Percentiles rank a stretch among this genome's conserved stretches.
These are phyloP conservation scores for Cordyceps farinosa DNA, from an alignment of 2,329 filamentous ascomycete species.

Conservation along the genomic window DNA sequence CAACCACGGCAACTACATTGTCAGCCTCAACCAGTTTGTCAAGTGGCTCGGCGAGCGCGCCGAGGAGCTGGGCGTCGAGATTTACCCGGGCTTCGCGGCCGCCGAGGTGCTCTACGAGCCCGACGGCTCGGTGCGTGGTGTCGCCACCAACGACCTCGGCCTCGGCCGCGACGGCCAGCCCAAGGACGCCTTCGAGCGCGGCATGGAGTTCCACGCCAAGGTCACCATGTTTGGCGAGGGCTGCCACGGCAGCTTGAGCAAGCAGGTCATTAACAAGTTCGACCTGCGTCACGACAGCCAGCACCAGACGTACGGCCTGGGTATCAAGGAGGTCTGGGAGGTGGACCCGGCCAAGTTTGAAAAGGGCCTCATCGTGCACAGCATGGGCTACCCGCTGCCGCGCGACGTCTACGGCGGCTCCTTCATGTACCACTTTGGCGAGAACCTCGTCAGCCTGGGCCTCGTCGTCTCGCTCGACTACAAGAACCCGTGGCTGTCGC, in stretches of 20 bases:
- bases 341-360: conserved; percentile 88
- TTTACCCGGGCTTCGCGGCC: conserved; percentile 94
- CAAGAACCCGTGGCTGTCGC: conserved; percentile 91
- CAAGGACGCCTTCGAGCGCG: conserved; percentile 88
- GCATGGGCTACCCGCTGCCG: conserved; percentile 87
- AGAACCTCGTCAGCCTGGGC: conserved; percentile 90
- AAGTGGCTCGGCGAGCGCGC: conserved; percentile 95
- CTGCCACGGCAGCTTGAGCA: conserved; percentile 91
- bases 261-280: conserved; percentile 92
- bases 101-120: conserved; percentile 84
- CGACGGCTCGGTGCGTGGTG: conserved; percentile 86
- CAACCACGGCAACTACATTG: conserved; percentile 96
- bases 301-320: conserved; percentile 91
- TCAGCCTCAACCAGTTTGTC: conserved; percentile 90
- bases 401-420: conserved; percentile 90
- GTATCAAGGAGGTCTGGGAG: conserved; percentile 97
- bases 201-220: conserved; percentile 96
- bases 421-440: conserved; percentile 99
- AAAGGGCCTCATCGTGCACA: conserved; percentile 80
- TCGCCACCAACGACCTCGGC: conserved; percentile 93
- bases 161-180: conserved; percentile 76
- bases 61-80: conserved; percentile 93
- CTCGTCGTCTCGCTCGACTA: conserved; percentile 94
- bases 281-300: conserved; percentile 85
- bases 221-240: conserved; percentile 92